A percentile compares a stretch with the other conserved stretches of the same genome.
Conservation (phyloP, 1,139 yeast genomes). For the Kurtzmaniella quercitrusa region DNA sequence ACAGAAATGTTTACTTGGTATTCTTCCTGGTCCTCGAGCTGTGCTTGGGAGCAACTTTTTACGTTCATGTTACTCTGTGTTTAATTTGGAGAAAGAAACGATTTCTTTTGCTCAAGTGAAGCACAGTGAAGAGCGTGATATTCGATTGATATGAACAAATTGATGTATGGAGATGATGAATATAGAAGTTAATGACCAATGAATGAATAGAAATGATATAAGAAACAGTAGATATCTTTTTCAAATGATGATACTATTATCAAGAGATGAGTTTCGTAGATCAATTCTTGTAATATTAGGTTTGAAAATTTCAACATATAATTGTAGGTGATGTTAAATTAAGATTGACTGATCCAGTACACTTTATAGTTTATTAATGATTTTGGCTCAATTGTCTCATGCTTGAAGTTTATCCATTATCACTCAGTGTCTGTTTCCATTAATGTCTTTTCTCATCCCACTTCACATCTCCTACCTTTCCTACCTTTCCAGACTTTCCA, state of each 20-base stretch:
- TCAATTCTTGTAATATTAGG: background rate
- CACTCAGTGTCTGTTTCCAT: too few relatives aligned
- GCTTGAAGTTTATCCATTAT: too few relatives aligned
- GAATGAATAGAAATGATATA: background rate
- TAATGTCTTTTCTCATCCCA: too few relatives aligned
- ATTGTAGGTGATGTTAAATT: too few relatives aligned
- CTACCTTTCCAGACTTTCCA: too few relatives aligned
- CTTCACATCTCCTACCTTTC: too few relatives aligned
- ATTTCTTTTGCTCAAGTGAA: slow-evolving; percentile 36
- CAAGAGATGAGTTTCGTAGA: too few relatives aligned
- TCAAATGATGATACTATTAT: background rate
- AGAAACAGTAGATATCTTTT: background rate
- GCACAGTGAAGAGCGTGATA: slow-evolving; percentile 23
- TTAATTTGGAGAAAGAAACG: slow-evolving; percentile 34
- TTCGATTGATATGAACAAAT: slow-evolving; percentile 12
- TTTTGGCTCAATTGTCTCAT: too few relatives aligned
- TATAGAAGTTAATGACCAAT: too few relatives aligned
- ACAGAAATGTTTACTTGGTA: slow-evolving; percentile 15
- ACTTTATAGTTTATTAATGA: too few relatives aligned
- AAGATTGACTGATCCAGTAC: too few relatives aligned
- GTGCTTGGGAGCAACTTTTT: slow-evolving; percentile 37
- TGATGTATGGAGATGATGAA: background rate
- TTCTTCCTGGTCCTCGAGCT: slow-evolving; percentile 12
- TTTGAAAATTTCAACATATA: too few relatives aligned
- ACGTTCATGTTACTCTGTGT: slow-evolving; percentile 34